Conservation (phyloP, 805 yeast genomes). For the Yarrowia sp. region DNA sequence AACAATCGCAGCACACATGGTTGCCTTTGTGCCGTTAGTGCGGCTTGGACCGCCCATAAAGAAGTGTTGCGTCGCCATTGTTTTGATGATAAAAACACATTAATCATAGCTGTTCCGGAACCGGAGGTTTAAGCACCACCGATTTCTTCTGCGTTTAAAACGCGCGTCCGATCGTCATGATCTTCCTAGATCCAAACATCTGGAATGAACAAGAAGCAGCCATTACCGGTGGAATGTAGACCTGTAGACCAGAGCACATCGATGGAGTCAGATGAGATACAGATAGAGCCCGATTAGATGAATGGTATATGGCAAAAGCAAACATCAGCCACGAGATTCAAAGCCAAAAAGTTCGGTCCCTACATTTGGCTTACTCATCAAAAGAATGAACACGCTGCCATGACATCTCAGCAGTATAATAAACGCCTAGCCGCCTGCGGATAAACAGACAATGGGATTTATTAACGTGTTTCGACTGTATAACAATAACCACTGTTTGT, state of each 20-base stretch:
- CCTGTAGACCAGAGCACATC: background rate
- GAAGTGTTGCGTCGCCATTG: background rate
- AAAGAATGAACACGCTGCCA: background rate
- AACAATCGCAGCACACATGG: background rate
- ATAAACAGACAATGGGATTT: background rate
- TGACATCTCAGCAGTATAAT: background rate
- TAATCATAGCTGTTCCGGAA: background rate
- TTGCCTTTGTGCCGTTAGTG: background rate
- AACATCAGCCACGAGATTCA: background rate
- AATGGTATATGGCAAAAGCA: no score
- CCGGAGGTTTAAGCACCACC: background rate
- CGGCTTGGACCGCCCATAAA: background rate
- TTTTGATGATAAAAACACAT: background rate
- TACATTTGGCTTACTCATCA: background rate
- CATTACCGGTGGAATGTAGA: background rate
- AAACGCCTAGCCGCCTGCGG: background rate
- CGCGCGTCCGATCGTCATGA: slow-evolving; percentile 8
- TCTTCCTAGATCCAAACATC: background rate
- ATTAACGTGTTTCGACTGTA: background rate
- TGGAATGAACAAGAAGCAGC: slow-evolving; percentile 7
- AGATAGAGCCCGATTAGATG: background rate
- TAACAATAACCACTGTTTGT: background rate
- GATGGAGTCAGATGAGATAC: background rate
- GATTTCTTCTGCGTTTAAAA: background rate
- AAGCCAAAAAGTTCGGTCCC: background rate